Percentiles rank a stretch among this genome's conserved stretches.
Conservation (phyloP, 345 rosid genomes). For the Salix brachista region DNA sequence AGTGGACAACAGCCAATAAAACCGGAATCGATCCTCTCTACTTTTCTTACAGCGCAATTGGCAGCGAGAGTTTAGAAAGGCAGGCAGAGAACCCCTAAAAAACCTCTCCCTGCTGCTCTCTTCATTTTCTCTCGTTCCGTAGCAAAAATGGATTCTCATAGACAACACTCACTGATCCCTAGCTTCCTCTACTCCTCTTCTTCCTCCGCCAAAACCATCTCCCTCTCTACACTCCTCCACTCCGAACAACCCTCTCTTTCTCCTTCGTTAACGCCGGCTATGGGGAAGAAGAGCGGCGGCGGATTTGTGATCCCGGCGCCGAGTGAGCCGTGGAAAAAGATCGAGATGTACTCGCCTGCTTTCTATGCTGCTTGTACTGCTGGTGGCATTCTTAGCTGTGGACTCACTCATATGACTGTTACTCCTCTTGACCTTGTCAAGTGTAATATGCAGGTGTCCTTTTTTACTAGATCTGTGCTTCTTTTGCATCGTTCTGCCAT, state of each 20-base stretch:
- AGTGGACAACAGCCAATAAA: slow-evolving; percentile 26
- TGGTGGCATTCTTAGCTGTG: slow-evolving; percentile 94
- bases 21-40: slow-evolving; percentile 1
- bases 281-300: background rate
- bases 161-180: slow-evolving; percentile 53
- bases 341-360: slow-evolving; percentile 84
- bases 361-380: slow-evolving; percentile 85
- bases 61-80: slow-evolving; percentile 25
- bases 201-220: slow-evolving; percentile 32
- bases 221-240: slow-evolving; percentile 16
- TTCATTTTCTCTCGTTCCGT: slow-evolving; percentile 5
- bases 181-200: slow-evolving; percentile 57
- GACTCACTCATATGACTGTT: slow-evolving; percentile 87
- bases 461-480: background rate
- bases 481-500: slow-evolving; percentile 6
- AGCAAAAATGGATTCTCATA: slow-evolving; percentile 46
- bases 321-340: slow-evolving; percentile 59
- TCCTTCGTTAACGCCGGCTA: slow-evolving; percentile 14
- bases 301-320: slow-evolving; percentile 52
- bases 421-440: slow-evolving; percentile 99
- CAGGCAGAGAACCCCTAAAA: background rate
- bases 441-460: slow-evolving; percentile 96
- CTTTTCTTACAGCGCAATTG: slow-evolving; percentile 4
- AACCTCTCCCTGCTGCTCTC: slow-evolving; percentile 5
- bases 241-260: slow-evolving; percentile 21